Evolutionary conservation across 805 yeast genomes (phyloP).

Genomic region (Lipomyces starkeyi): DNA sequence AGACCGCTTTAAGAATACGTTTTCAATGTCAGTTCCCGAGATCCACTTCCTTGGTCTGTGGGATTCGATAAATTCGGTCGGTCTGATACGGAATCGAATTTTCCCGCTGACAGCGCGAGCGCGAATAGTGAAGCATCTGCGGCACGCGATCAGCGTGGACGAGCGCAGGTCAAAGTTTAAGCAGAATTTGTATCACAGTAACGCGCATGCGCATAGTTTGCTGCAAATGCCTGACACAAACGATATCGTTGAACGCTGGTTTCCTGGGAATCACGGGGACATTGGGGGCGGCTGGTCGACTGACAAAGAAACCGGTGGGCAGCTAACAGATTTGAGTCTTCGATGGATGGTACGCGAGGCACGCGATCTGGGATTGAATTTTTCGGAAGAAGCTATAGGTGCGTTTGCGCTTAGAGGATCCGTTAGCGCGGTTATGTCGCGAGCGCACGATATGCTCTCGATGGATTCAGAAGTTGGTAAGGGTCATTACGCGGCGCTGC

Average conservation of each 20-base stretch:
- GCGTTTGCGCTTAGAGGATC: slow-evolving; percentile 53
- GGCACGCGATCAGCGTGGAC: slow-evolving; percentile 72
- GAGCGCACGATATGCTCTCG: slow-evolving; percentile 33
- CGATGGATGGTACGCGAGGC: slow-evolving; percentile 69
- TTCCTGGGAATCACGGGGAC: slow-evolving; percentile 71
- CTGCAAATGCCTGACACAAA: slow-evolving; percentile 12
- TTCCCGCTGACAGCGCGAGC: slow-evolving; percentile 61
- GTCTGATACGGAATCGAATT: slow-evolving; percentile 60
- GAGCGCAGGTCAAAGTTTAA: slow-evolving; percentile 69
- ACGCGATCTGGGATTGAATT: slow-evolving; percentile 55
- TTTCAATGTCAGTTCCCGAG: slow-evolving; percentile 53
- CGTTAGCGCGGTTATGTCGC: slow-evolving; percentile 17
- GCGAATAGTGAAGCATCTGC: slow-evolving; percentile 59
- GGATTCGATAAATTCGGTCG: slow-evolving; percentile 74
- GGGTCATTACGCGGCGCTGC: slow-evolving; percentile 6
- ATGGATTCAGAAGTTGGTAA: slow-evolving; percentile 15
- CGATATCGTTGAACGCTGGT: slow-evolving; percentile 63
- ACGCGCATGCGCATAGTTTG: background rate
- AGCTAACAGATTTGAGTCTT: slow-evolving; percentile 57
- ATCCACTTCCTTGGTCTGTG: slow-evolving; percentile 69
- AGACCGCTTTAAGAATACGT: slow-evolving; percentile 57
- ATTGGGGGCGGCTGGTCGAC: slow-evolving; percentile 71
- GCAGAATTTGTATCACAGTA: slow-evolving; percentile 53
- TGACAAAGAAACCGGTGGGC: slow-evolving; percentile 52
- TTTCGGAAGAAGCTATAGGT: slow-evolving; percentile 51